Conservation (phyloP, 257 asterid genomes). For the Solanum piurae region DNA sequence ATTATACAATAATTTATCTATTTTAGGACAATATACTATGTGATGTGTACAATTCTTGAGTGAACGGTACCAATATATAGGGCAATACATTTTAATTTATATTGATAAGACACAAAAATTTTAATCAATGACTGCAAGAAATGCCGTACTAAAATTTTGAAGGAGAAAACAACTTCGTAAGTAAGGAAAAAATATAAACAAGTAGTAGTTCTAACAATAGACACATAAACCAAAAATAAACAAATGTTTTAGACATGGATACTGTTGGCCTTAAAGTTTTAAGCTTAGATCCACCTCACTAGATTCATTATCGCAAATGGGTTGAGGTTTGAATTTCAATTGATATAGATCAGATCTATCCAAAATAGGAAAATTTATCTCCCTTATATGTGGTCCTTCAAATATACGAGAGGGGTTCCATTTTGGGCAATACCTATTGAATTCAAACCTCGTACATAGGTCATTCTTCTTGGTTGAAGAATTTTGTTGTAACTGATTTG, state of each 20-base stretch:
- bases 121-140: too few species aligned
- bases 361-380: neutral
- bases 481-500: too few species aligned
- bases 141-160: too few species aligned
- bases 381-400: neutral
- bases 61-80: neutral
- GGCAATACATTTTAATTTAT: neutral
- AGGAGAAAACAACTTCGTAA: too few species aligned
- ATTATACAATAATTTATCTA: neutral
- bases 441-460: neutral
- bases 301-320: neutral
- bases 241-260: neutral
- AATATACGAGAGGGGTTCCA: neutral
- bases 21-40: neutral
- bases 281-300: neutral
- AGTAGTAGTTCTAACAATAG: neutral
- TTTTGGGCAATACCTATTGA: neutral
- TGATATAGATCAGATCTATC: neutral
- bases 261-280: neutral
- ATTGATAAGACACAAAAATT: neutral
- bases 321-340: neutral
- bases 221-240: too few species aligned
- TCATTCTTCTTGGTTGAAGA: neutral
- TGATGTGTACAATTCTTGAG: neutral
- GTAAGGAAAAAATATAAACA: too few species aligned